Evolutionary conservation across 139 green algal genomes (phyloP).

Genomic region (Chlorella sp.): DNA sequence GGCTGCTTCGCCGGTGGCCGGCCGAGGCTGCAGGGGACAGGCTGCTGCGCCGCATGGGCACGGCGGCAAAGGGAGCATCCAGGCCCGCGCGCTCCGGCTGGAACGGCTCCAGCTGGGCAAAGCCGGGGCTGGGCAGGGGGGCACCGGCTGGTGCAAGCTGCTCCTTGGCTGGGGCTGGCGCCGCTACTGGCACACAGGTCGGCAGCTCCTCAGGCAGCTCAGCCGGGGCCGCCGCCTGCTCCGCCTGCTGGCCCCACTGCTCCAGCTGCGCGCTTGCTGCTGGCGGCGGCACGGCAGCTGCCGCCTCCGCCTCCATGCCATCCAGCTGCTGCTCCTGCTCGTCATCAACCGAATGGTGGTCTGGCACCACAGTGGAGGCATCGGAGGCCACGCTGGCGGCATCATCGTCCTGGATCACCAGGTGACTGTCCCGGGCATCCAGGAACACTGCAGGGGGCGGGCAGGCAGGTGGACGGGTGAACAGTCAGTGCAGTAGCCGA

Average conservation of each 20-base stretch:
- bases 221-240: neutral
- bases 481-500: neutral
- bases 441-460: neutral
- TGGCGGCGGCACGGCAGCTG: neutral
- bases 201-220: neutral
- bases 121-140: too few relatives aligned
- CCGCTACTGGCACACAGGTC: neutral
- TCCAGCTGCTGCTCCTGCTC: slow-evolving; percentile 8
- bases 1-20: slow-evolving; percentile 7
- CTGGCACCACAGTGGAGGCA: slow-evolving; percentile 11
- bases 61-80: neutral
- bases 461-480: neutral
- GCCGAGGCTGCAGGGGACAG: neutral
- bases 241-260: neutral
- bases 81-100: neutral
- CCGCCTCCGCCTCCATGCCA: neutral
- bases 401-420: slow-evolving; percentile 21
- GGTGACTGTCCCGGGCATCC: neutral
- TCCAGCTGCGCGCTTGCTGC: neutral
- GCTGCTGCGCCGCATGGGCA: slow-evolving; percentile 6
- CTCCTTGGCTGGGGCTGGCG: neutral
- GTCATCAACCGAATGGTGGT: neutral
- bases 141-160: neutral
- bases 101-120: too few relatives aligned
- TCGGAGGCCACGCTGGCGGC: slow-evolving; percentile 10